Percentiles rank a stretch among this genome's conserved stretches.
These are phyloP conservation scores for Solanum chiquidenum DNA, from an alignment of 257 asterid species.

Conservation along the genomic window DNA sequence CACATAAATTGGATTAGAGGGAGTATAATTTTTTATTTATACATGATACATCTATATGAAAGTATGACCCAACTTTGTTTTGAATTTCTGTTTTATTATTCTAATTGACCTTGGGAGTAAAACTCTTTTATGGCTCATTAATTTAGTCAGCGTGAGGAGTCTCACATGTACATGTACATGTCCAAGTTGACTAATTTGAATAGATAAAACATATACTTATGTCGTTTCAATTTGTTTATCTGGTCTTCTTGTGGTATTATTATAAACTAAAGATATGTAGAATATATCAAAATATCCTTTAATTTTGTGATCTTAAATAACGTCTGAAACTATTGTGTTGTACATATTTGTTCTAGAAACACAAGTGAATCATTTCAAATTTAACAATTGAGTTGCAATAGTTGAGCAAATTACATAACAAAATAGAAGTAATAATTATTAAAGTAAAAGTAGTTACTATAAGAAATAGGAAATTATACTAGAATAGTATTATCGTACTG, in stretches of 20 bases:
- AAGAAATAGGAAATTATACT: neutral
- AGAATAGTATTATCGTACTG: slow-evolving; percentile 17
- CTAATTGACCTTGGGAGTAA: neutral
- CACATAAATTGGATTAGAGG: too few species aligned
- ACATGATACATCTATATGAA: neutral
- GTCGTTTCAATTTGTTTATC: neutral
- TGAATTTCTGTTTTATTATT: neutral
- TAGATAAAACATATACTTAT: neutral
- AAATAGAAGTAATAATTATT: neutral
- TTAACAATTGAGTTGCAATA: neutral
- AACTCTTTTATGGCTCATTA: neutral
- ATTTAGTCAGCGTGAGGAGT: neutral
- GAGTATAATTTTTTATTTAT: neutral
- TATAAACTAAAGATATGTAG: neutral
- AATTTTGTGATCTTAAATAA: too few species aligned
- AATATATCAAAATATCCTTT: too few species aligned
- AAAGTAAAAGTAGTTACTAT: neutral
- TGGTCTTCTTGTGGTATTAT: too few species aligned
- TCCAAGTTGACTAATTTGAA: neutral
- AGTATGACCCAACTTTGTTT: too few species aligned
- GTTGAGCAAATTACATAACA: neutral
- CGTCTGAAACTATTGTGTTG: too few species aligned
- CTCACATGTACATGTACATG: neutral
- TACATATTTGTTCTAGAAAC: too few species aligned
- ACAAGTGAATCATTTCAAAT: neutral